Conservation (phyloP, 2,329 filamentous ascomycete genomes). For the Colletotrichum coccodes region DNA sequence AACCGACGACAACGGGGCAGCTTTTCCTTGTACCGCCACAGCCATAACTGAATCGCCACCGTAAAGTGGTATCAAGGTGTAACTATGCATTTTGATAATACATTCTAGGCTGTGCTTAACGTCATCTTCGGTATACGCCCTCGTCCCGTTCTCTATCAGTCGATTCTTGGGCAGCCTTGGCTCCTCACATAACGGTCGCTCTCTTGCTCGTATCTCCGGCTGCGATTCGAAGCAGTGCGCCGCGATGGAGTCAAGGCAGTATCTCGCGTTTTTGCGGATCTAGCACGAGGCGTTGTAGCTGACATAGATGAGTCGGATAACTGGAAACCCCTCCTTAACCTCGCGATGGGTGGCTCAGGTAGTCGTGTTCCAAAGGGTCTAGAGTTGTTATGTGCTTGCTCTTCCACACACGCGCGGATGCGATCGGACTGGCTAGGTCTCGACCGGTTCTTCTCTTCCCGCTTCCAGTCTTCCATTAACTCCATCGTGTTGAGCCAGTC, state of each 20-base stretch:
- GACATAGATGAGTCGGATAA: neutral
- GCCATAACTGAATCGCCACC: too few species aligned
- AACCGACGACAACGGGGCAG: too few species aligned
- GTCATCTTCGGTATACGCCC: rapidly evolving
- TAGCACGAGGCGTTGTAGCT: neutral
- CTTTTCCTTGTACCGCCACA: too few species aligned
- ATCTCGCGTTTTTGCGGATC: neutral
- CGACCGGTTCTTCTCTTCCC: neutral
- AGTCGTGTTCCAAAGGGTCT: neutral
- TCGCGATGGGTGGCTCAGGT: neutral
- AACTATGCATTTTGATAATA: neutral
- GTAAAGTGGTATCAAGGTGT: too few species aligned
- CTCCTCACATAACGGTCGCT: neutral
- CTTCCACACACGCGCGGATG: neutral
- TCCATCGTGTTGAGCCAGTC: neutral
- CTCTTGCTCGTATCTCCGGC: neutral
- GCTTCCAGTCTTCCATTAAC: neutral
- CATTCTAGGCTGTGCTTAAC: neutral
- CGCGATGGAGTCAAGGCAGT: neutral
- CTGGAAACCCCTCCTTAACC: too few species aligned
- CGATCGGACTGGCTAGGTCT: neutral
- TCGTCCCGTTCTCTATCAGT: neutral
- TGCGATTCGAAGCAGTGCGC: slow-evolving; percentile 1
- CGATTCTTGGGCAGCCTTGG: neutral
- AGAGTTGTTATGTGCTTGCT: neutral